phyloP scores from a whole-genome alignment of 2,329 filamentous ascomycete genomes.

The Karstenula rhodostoma region DNA sequence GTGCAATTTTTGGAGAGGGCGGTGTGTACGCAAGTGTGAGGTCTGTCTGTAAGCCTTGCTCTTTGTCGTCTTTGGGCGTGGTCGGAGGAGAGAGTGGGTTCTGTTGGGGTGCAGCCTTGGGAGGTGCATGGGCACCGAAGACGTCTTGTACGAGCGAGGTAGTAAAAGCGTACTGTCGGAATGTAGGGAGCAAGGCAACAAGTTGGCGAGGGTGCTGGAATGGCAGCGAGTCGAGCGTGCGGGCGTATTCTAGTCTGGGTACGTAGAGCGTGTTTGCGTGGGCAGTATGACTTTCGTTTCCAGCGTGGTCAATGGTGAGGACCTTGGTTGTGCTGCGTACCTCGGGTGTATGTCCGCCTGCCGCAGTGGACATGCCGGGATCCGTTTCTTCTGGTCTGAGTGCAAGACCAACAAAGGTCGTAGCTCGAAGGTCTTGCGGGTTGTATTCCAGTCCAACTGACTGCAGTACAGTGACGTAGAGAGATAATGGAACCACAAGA shows the following conservation, averaged over 20 bases:
- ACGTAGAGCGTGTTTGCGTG: constrained; percentile 71
- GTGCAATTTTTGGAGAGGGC: constrained; percentile 42
- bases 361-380: constrained; percentile 59
- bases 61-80: constrained; percentile 20
- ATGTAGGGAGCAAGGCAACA: constrained; percentile 71
- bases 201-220: constrained; percentile 83
- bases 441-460: constrained; percentile 64
- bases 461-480: constrained; percentile 70
- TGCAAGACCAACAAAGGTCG: constrained; percentile 61
- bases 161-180: constrained; percentile 79
- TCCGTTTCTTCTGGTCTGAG: constrained; percentile 57
- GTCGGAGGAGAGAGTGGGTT: constrained; percentile 41
- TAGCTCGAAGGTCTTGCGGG: constrained; percentile 60
- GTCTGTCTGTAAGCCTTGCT: constrained; percentile 34
- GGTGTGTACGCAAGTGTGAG: constrained; percentile 40
- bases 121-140: constrained; percentile 53
- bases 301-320: constrained; percentile 43
- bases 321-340: constrained; percentile 62
- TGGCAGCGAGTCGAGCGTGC: constrained; percentile 71
- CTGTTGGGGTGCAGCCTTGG: not conserved
- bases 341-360: constrained; percentile 53
- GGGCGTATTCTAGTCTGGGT: constrained; percentile 76
- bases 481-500: constrained; percentile 70
- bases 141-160: constrained; percentile 69
- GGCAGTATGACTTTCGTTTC: constrained; percentile 30